A percentile compares a stretch with the other conserved stretches of the same genome.
phyloP scores from a whole-genome alignment of 1,284 basidiomycete genomes.

The Gastroboletus turbinatus region DNA sequence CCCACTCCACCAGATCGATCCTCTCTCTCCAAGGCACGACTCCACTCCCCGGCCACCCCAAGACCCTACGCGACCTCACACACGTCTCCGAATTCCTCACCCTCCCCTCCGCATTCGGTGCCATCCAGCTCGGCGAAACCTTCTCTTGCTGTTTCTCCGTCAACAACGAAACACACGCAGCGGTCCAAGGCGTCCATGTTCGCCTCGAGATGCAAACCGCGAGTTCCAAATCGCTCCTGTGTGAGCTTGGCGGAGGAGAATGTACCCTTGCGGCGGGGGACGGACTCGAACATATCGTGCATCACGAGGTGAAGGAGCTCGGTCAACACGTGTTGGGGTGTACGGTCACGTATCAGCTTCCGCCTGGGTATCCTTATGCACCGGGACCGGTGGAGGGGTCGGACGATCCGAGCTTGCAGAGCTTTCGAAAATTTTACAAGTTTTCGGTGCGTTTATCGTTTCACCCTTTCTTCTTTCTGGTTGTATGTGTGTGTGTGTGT shows the following conservation, averaged over 20 bases:
- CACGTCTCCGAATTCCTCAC: conserved; percentile 71
- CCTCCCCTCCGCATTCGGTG: conserved; percentile 73
- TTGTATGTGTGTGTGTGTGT: background rate
- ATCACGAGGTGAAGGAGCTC: conserved; percentile 81
- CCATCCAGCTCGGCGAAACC: conserved; percentile 79
- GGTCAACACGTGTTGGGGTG: conserved; percentile 82
- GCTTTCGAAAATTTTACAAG: conserved; percentile 87
- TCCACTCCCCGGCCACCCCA: conserved; percentile 71
- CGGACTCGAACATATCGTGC: conserved; percentile 63
- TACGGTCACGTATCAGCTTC: conserved; percentile 68
- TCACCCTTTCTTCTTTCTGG: background rate
- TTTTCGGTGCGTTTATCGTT: conserved; percentile 62
- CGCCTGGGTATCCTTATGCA: conserved; percentile 50
- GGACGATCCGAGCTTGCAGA: conserved; percentile 60
- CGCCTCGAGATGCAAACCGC: conserved; percentile 79
- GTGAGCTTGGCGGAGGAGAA: conserved; percentile 59
- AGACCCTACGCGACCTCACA: conserved; percentile 75
- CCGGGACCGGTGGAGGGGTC: conserved; percentile 46
- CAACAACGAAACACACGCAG: conserved; percentile 69
- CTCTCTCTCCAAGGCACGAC: conserved; percentile 72
- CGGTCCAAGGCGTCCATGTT: conserved; percentile 57
- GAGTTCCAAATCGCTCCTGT: conserved; percentile 58
- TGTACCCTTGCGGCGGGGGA: conserved; percentile 50
- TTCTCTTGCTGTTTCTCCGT: conserved; percentile 77
- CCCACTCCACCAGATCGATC: conserved; percentile 72